These are phyloP conservation scores for Combretum micranthum DNA, from an alignment of 345 rosid species.

Conservation along the genomic window DNA sequence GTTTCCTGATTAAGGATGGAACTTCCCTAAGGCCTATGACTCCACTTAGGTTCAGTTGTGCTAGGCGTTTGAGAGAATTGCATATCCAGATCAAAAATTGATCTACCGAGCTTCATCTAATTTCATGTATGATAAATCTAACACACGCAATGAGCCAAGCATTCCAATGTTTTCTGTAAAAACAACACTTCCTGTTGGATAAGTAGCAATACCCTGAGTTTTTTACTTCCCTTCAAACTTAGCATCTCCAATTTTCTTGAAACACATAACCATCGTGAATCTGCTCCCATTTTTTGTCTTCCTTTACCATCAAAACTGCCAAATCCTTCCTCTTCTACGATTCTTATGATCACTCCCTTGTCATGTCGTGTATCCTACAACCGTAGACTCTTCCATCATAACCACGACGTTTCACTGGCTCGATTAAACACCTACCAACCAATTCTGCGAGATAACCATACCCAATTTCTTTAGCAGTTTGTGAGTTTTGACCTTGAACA, in stretches of 20 bases:
- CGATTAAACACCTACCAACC: constrained; percentile 44
- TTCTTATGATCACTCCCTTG: constrained; percentile 22
- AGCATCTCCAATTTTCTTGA: constrained; percentile 19
- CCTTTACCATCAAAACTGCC: background rate
- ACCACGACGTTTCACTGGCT: constrained; percentile 39
- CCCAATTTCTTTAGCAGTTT: constrained; percentile 41
- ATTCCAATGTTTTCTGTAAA: too few species aligned
- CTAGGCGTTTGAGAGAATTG: constrained; percentile 7
- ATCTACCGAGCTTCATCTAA: background rate
- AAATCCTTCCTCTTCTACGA: constrained; percentile 32
- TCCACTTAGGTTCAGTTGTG: constrained; percentile 6
- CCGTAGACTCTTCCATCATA: constrained; percentile 31
- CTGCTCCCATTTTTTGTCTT: constrained; percentile 6
- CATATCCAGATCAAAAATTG: background rate
- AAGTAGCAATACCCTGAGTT: constrained; percentile 35
- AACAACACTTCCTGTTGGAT: background rate
- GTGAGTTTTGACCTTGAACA: constrained; percentile 26
- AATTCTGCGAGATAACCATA: constrained; percentile 46
- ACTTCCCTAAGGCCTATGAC: background rate
- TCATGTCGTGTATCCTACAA: constrained; percentile 35
- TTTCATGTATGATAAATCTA: background rate
- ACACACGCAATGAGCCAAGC: background rate
- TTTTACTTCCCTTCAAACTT: constrained; percentile 16
- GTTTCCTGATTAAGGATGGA: background rate
- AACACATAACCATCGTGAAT: constrained; percentile 39